A percentile compares a stretch with the other conserved stretches of the same genome.
Evolutionary conservation across 352 stramenopile species (phyloP).

Genomic region (Globisporangium camurandrum): DNA sequence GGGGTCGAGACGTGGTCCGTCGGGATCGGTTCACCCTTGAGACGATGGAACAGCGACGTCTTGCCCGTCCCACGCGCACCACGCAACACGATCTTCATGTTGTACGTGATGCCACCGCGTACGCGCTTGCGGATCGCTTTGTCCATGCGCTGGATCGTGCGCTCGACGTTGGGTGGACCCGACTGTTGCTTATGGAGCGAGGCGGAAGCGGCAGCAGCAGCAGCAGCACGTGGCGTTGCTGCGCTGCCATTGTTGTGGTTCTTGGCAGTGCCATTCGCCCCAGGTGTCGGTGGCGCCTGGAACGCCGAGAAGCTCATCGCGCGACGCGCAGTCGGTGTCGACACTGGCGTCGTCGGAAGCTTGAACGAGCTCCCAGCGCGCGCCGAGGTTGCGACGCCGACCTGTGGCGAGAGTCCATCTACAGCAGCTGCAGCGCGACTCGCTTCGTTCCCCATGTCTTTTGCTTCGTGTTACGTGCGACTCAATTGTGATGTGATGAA

Average conservation of each 20-base stretch:
- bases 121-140: conserved; percentile 72
- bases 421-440: too few species aligned
- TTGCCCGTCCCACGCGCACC: conserved; percentile 84
- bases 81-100: conserved; percentile 89
- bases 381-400: background rate
- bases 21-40: conserved; percentile 76
- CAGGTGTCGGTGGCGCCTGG: conserved; percentile 14
- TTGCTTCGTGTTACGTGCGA: background rate
- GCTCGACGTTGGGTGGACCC: conserved; percentile 22
- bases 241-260: too few species aligned
- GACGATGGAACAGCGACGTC: conserved; percentile 78
- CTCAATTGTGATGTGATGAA: background rate
- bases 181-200: background rate
- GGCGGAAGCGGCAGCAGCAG: too few species aligned
- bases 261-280: background rate
- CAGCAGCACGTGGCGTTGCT: background rate
- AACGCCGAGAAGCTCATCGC: conserved; percentile 36
- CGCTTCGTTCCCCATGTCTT: conserved; percentile 50
- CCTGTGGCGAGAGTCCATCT: conserved; percentile 17
- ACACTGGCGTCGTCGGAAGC: conserved; percentile 16
- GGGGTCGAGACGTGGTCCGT: conserved; percentile 61
- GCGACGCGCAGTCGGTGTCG: conserved; percentile 20
- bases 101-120: conserved; percentile 82
- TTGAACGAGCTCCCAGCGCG: background rate
- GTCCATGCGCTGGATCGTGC: conserved; percentile 78